phyloP scores from a whole-genome alignment of 148 eudicot species.

The Vaccinium corymbosum region DNA sequence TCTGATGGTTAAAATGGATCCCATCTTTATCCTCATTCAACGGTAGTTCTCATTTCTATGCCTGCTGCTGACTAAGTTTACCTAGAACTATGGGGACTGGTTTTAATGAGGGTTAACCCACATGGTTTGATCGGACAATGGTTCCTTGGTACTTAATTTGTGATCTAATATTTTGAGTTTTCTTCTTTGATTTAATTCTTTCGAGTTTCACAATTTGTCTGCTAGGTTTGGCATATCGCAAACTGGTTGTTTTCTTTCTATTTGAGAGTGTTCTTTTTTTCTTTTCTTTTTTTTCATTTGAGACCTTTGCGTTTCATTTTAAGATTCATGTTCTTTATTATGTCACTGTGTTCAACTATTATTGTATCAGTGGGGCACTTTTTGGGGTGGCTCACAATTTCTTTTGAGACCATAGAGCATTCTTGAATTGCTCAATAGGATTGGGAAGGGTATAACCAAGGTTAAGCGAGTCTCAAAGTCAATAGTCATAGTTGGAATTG shows the following conservation, averaged over 20 bases:
- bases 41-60: neutral
- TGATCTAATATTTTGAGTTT: neutral
- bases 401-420: neutral
- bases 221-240: slow-evolving; percentile 8
- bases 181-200: slow-evolving; percentile 4
- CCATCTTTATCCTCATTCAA: neutral
- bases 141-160: neutral
- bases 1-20: neutral
- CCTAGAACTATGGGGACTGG: neutral
- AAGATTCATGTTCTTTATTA: neutral
- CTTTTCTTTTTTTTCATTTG: neutral
- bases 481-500: neutral
- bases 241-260: neutral
- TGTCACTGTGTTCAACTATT: neutral
- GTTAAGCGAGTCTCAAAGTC: neutral
- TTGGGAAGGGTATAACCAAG: neutral
- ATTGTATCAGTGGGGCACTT: neutral
- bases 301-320: neutral
- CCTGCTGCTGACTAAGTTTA: neutral
- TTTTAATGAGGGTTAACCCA: neutral
- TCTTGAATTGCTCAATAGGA: neutral
- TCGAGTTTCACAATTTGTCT: neutral
- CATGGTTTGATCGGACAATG: neutral
- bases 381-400: neutral
- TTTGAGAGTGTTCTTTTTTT: neutral